Evolutionary conservation across 805 yeast species (phyloP).

Genomic region (Sporopachydermia quercuum): DNA sequence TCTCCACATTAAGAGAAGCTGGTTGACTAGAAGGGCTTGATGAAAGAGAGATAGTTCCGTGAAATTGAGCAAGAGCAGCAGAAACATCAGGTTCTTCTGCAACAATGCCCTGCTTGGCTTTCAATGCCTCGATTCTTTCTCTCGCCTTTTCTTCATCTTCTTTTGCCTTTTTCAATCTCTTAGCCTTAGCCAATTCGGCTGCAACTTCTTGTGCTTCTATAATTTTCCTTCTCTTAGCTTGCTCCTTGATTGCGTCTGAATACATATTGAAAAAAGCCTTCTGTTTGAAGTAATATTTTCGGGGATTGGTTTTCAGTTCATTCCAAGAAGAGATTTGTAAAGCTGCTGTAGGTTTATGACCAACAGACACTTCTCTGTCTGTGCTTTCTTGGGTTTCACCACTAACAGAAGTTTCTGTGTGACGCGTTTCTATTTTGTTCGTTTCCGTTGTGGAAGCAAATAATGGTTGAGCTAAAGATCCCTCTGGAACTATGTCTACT

Average conservation of each 20-base stretch:
- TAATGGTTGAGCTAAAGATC: neutral
- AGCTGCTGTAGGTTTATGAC: too few species aligned
- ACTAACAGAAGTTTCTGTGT: neutral
- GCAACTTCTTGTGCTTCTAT: neutral
- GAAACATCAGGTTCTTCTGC: neutral
- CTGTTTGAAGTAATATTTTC: neutral
- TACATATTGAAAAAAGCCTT: neutral
- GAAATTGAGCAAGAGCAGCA: neutral
- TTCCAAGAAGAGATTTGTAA: neutral
- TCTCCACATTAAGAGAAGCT: neutral
- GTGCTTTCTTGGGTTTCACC: neutral
- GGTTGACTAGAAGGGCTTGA: neutral
- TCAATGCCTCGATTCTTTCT: neutral
- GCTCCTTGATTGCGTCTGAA: neutral
- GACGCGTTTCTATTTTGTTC: too few species aligned
- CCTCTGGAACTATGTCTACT: neutral
- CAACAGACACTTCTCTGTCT: too few species aligned
- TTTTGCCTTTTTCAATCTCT: neutral
- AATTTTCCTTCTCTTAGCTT: neutral
- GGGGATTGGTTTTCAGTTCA: neutral
- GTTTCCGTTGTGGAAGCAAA: neutral
- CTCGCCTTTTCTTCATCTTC: neutral
- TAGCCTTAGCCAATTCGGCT: neutral
- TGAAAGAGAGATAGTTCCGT: neutral
- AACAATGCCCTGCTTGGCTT: neutral